phyloP scores from a whole-genome alignment of 169 alveolate genomes.

The Nephromyces sp. region DNA sequence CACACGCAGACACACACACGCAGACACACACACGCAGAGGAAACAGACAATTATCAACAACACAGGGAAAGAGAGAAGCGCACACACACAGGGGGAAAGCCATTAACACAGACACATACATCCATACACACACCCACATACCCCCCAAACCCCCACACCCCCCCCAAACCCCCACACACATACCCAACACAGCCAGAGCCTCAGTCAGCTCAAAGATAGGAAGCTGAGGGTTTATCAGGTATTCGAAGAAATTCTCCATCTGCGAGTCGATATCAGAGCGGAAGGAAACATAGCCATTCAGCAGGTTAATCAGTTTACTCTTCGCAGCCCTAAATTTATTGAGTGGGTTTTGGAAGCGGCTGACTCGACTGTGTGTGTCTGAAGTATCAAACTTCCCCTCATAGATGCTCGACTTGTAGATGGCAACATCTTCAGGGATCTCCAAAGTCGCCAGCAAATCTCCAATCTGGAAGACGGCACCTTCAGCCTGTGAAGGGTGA shows the following conservation, averaged over 20 bases:
- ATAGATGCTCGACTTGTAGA: background rate
- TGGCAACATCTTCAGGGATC: constrained; percentile 9
- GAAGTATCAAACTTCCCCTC: background rate
- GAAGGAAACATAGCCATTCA: constrained; percentile 3
- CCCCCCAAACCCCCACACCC: background rate
- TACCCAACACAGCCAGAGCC: constrained; percentile 5
- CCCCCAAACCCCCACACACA: background rate
- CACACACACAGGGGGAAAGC: too few species aligned
- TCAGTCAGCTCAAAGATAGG: constrained; percentile 4
- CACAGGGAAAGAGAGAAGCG: too few species aligned
- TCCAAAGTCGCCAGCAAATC: constrained; percentile 47
- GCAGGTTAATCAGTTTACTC: background rate
- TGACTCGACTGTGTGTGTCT: background rate
- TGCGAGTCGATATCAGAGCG: constrained; percentile 1
- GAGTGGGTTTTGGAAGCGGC: background rate
- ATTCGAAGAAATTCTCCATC: constrained; percentile 6
- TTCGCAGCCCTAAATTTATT: background rate
- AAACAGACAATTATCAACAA: too few species aligned
- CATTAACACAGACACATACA: too few species aligned
- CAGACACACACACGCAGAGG: background rate
- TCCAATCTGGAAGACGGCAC: constrained; percentile 52
- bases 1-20: background rate
- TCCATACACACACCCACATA: background rate
- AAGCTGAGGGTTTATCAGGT: constrained; percentile 6
- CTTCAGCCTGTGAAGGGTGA: constrained; percentile 37